Percentiles rank a stretch among this genome's conserved stretches.
These are phyloP conservation scores for Sordariomycetes sp. DNA, from an alignment of 2,329 filamentous ascomycete genomes.

Conservation along the genomic window DNA sequence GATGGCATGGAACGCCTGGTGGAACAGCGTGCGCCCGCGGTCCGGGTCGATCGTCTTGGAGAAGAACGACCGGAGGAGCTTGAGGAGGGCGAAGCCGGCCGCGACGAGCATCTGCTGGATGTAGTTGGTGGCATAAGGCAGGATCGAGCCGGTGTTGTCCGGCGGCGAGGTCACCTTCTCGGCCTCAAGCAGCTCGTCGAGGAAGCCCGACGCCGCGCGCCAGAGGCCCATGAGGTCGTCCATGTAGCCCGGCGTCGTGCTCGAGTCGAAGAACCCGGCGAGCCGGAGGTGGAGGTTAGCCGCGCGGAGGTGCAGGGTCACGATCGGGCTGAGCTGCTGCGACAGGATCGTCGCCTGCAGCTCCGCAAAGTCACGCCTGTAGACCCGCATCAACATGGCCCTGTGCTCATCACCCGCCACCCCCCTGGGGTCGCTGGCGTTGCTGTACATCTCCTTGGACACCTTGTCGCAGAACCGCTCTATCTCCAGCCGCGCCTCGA, in stretches of 20 bases:
- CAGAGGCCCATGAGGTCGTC: conserved; percentile 68
- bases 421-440: conserved; percentile 61
- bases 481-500: conserved; percentile 59
- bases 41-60: conserved; percentile 60
- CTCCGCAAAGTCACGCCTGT: conserved; percentile 54
- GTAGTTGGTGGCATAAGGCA: conserved; percentile 63
- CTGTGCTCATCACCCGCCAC: conserved; percentile 58
- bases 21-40: conserved; percentile 57
- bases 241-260: conserved; percentile 58
- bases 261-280: conserved; percentile 73
- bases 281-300: conserved; percentile 66
- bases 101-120: conserved; percentile 81
- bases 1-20: conserved; percentile 59
- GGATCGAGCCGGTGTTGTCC: conserved; percentile 39
- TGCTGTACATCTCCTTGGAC: conserved; percentile 70
- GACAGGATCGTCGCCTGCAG: conserved; percentile 50
- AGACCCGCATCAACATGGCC: conserved; percentile 55
- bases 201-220: conserved; percentile 58
- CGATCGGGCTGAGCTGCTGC: conserved; percentile 44
- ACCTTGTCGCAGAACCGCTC: conserved; percentile 70
- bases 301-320: conserved; percentile 59
- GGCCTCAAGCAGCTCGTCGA: conserved; percentile 52
- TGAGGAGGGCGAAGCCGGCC: conserved; percentile 65
- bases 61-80: conserved; percentile 70
- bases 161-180: conserved; percentile 32